These are phyloP conservation scores for Naganishia antarctica DNA, from an alignment of 768 basidiomycete genomes.

Conservation along the genomic window DNA sequence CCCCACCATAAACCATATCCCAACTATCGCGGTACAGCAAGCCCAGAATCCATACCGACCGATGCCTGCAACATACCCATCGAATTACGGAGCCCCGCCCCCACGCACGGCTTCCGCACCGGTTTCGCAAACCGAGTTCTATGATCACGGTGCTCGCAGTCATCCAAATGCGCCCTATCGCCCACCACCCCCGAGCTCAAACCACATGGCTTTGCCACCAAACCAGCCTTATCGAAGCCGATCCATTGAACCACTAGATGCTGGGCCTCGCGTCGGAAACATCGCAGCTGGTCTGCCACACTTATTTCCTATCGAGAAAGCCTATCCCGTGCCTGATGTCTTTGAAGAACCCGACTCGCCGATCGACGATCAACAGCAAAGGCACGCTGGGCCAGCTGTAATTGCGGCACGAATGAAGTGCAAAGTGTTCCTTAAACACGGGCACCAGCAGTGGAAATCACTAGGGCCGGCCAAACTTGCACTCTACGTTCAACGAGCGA, in stretches of 20 bases:
- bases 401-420: constrained; percentile 92
- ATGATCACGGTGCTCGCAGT: neutral
- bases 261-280: neutral
- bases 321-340: constrained; percentile 1
- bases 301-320: constrained; percentile 4
- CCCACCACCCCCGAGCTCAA: neutral
- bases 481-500: constrained; percentile 76
- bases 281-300: neutral
- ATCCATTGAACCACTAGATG: neutral
- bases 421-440: constrained; percentile 93
- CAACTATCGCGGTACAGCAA: neutral
- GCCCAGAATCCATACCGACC: constrained; percentile 25
- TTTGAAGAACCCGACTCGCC: constrained; percentile 41
- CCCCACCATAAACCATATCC: constrained; percentile 27
- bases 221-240: neutral
- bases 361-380: constrained; percentile 18
- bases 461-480: constrained; percentile 81
- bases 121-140: neutral
- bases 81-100: constrained; percentile 9
- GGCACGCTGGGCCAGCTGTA: constrained; percentile 55
- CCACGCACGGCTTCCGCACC: constrained; percentile 23
- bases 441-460: constrained; percentile 92
- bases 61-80: constrained; percentile 15
- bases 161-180: neutral
- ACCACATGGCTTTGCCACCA: neutral